Base-by-base conservation (phyloP, 2,329 filamentous ascomycete species). In the Colletotrichum sp. region DNA sequence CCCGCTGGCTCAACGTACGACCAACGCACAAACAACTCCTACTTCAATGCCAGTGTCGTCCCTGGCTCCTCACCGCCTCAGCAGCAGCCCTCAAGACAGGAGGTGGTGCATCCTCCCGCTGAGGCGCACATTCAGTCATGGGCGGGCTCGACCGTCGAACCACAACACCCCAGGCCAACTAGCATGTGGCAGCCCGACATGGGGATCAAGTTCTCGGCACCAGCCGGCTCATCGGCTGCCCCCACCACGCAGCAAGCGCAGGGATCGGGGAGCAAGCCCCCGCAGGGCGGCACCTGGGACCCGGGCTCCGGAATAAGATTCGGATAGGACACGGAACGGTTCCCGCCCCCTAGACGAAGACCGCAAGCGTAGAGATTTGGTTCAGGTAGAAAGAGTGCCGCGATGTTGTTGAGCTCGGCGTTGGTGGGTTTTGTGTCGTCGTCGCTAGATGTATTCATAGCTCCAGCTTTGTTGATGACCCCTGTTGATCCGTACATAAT, bases 171-270 rank as follows among this genome's bases (percentile, higher is more conserved):
- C 1, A 83, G 83, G 58, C 90, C 90, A 1, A 85, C 88, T 76
- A 81, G 83, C 8, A 92, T 94, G 82, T 98, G 96, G 96, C 93
- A 91, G 71, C 95, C 95, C 1, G 92, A 93, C 3, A 93, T 95
- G 88, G 94, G 94, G 0, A 97, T 98, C 79, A 93, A 92, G 73
- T 98, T 98, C 83, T 91, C 91, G 1, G 89, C 86, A 5, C 77
- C 85, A 18, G 80, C 85, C 16, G 77, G 78, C 76, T 79, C 81
- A 13, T 62, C 79, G 21, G 73, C 69, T 13, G 63, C 72, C 4
- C 77, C 69, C 63, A 79, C 79, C 71, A 77, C 77, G 76, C 75
- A 75, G 77, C 75, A 74, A 77, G 78, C 77, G 48, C 73, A 75
- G 30, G 36, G 38, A 16, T n/a, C 62, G 24, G 28, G 62, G n/a